These are phyloP conservation scores for Pythium myriotylum DNA, from an alignment of 352 stramenopile species.

Conservation along the genomic window DNA sequence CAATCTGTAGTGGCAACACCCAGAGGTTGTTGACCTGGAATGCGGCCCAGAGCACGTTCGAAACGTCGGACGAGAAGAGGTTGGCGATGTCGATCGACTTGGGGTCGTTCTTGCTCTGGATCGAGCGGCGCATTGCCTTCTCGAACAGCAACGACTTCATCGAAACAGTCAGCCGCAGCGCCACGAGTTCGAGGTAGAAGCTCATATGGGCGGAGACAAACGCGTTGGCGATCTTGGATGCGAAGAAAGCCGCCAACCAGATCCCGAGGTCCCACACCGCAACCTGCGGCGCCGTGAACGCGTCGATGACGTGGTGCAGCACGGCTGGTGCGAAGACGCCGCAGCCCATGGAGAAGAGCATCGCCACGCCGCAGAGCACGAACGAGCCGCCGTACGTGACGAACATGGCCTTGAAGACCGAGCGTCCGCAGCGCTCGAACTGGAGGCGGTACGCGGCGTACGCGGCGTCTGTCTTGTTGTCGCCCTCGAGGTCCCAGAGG, in stretches of 20 bases:
- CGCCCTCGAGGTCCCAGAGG: too few species aligned
- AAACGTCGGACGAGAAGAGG: constrained; percentile 40
- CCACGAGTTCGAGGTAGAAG: constrained; percentile 34
- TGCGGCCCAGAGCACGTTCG: constrained; percentile 33
- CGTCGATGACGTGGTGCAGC: constrained; percentile 41
- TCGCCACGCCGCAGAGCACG: constrained; percentile 23
- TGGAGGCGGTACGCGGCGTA: too few species aligned
- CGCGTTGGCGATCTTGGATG: constrained; percentile 32
- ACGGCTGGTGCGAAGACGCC: constrained; percentile 39
- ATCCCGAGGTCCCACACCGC: constrained; percentile 21
- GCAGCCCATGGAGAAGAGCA: constrained; percentile 21
- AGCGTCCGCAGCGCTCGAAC: too few species aligned
- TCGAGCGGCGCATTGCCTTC: constrained; percentile 35
- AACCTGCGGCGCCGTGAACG: constrained; percentile 31
- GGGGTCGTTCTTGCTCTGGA: constrained; percentile 17
- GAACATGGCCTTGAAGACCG: too few species aligned
- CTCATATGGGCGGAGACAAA: constrained; percentile 28
- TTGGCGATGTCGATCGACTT: constrained; percentile 42
- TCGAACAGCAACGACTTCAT: constrained; percentile 43
- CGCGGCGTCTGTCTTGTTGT: too few species aligned
- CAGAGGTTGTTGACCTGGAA: constrained; percentile 48
- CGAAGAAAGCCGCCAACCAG: constrained; percentile 42
- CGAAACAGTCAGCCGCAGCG: constrained; percentile 28
- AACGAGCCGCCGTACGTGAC: too few species aligned
- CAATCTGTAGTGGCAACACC: constrained; percentile 47